Conservation (phyloP, 148 eudicot genomes). For the Arctostaphylos glauca region DNA sequence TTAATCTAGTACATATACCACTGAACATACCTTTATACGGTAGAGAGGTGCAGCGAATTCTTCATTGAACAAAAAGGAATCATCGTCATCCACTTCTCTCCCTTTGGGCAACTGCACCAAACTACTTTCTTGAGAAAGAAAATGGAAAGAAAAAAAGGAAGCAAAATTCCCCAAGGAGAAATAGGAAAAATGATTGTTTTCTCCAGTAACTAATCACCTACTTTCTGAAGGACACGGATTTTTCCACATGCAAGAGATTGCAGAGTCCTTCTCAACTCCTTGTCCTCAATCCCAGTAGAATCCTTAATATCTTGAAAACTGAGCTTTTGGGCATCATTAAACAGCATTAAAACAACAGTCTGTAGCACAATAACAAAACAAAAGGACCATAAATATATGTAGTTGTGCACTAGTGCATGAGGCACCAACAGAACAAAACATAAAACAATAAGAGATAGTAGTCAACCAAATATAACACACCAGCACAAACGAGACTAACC, state of each 20-base stretch:
- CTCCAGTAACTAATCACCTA: neutral
- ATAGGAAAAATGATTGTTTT: neutral
- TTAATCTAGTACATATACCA: neutral
- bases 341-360: slow-evolving; percentile 96
- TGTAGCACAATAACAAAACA: slow-evolving; percentile 19
- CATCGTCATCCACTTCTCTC: slow-evolving; percentile 84
- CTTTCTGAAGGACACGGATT: slow-evolving; percentile 93
- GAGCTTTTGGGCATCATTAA: slow-evolving; percentile 84
- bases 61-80: slow-evolving; percentile 74
- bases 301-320: slow-evolving; percentile 94
- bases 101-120: slow-evolving; percentile 75
- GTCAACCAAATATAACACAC: neutral
- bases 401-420: neutral
- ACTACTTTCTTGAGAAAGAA: neutral
- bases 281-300: slow-evolving; percentile 90
- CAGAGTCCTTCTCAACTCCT: slow-evolving; percentile 84
- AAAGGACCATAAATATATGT: too few relatives aligned
- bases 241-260: slow-evolving; percentile 99
- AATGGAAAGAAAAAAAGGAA: too few relatives aligned
- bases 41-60: slow-evolving; percentile 79
- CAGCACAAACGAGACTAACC: slow-evolving; percentile 44
- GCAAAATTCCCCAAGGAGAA: neutral
- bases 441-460: neutral
- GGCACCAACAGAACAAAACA: slow-evolving; percentile 1
- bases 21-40: slow-evolving; percentile 65